Base-by-base conservation (phyloP, 306 rosid species). In the Cajanus cajan region DNA sequence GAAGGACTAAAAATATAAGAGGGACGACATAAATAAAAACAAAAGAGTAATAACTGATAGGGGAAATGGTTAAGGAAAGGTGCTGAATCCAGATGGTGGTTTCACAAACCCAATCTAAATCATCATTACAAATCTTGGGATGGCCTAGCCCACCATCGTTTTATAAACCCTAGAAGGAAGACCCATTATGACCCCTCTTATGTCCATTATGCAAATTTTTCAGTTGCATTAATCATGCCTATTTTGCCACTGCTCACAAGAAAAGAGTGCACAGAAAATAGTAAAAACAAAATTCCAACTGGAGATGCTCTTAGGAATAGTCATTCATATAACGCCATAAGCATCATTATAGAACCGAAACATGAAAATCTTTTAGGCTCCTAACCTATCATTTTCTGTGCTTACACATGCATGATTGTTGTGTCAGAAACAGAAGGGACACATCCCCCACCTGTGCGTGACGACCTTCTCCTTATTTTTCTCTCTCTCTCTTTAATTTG, bases 101-200 rank as follows among this genome's bases (percentile, higher is more conserved):
- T 89, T 88, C 68, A 83, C 75, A 84, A 82, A 90, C 81, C 97
- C 98, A 90, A 95, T 92, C 98, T 97, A 84, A 85, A 88, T 88
- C 94, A 95, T 92, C 94, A 95, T 95, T 92, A 96, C 98, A 97
- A 86, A 95, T 92, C 98, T 92, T 92, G 88, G 92, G 88, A 88
- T 86, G 93, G 88, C 94, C 91, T 94, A 92, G 94, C 91, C 93
- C 92, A 86, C 94, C 95, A 92, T 94, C 98, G 92, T 95, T 92
- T 92, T 90, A 68, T 75, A 90, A 82, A 85, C 83, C 89, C 91
- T 90, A 89, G 83, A 87, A 82, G 80, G 74, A 85, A 76, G 78
- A 83, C 85, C 91, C 94, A 91, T 90, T 74, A 88, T 87, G 88
- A 85, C 88, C 85, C 84, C 89, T 82, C 82, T 82, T 51, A n/a